phyloP scores from a whole-genome alignment of 2,329 filamentous ascomycete species.

The Colletotrichum sp. region DNA sequence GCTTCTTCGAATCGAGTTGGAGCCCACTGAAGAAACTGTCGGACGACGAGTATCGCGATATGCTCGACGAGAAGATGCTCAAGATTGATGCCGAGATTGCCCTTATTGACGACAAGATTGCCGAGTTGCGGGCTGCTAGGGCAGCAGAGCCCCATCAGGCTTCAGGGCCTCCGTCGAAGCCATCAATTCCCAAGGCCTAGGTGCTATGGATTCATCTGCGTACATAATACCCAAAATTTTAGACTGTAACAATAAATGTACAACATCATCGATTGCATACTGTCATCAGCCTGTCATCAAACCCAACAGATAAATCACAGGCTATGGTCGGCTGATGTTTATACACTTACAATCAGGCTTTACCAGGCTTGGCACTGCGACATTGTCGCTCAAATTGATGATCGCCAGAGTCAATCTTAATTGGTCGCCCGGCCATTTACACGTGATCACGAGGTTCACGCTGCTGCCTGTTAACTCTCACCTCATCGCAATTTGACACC shows the following conservation, averaged over 20 bases:
- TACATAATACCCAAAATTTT: background rate
- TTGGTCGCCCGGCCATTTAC: too few species aligned
- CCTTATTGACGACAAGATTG: conserved; percentile 78
- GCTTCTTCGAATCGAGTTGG: conserved; percentile 65
- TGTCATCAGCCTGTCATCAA: too few species aligned
- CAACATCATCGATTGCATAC: too few species aligned
- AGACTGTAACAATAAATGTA: background rate
- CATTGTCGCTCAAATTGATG: too few species aligned
- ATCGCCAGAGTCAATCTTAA: too few species aligned
- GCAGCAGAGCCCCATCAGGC: background rate
- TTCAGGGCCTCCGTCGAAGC: background rate
- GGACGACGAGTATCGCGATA: conserved; percentile 74
- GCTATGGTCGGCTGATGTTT: too few species aligned
- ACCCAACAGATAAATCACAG: too few species aligned
- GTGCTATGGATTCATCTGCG: background rate
- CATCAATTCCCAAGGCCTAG: background rate
- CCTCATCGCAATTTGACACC: too few species aligned
- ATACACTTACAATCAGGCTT: too few species aligned
- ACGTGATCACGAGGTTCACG: too few species aligned
- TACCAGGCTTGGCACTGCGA: too few species aligned
- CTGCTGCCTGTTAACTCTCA: too few species aligned
- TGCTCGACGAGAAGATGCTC: conserved; percentile 75
- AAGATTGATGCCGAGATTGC: conserved; percentile 79
- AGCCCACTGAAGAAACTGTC: conserved; percentile 73
- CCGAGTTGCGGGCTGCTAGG: conserved; percentile 32